Conservation (phyloP, 495 filamentous ascomycete genomes). For the Xylaria bambusicola region DNA sequence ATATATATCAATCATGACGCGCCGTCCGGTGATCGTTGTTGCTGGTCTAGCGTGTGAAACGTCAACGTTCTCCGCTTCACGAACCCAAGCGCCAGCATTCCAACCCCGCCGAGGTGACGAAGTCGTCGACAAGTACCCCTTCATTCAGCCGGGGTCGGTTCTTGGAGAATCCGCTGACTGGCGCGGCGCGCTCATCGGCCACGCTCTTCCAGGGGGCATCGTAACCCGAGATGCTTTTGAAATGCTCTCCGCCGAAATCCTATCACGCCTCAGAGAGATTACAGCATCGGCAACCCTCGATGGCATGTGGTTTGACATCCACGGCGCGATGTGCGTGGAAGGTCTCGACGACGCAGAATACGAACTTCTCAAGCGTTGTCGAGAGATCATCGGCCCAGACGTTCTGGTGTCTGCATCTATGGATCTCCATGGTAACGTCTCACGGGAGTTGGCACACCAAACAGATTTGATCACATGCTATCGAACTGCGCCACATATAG, state of each 20-base stretch:
- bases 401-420: slow-evolving; percentile 58
- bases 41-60: slow-evolving; percentile 61
- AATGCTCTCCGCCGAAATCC: slow-evolving; percentile 50
- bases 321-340: slow-evolving; percentile 61
- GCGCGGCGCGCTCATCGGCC: slow-evolving; percentile 56
- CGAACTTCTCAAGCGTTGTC: slow-evolving; percentile 53
- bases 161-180: slow-evolving; percentile 49
- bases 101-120: slow-evolving; percentile 51
- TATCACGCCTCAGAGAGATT: slow-evolving; percentile 43
- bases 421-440: slow-evolving; percentile 62
- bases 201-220: slow-evolving; percentile 56
- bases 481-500: slow-evolving; percentile 57
- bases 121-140: slow-evolving; percentile 50
- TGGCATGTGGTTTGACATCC: slow-evolving; percentile 61
- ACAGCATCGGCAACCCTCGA: slow-evolving; percentile 36
- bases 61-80: slow-evolving; percentile 56
- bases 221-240: slow-evolving; percentile 53
- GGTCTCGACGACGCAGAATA: slow-evolving; percentile 53
- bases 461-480: slow-evolving; percentile 59
- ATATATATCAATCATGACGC: slow-evolving; percentile 21
- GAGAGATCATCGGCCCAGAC: slow-evolving; percentile 48
- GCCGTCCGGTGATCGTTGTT: slow-evolving; percentile 52
- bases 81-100: slow-evolving; percentile 53
- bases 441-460: slow-evolving; percentile 51
- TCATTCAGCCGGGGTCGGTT: slow-evolving; percentile 43